A percentile compares a stretch with the other conserved stretches of the same genome.
phyloP scores from a whole-genome alignment of 2,329 filamentous ascomycete species.

The Aspergillus sp. region DNA sequence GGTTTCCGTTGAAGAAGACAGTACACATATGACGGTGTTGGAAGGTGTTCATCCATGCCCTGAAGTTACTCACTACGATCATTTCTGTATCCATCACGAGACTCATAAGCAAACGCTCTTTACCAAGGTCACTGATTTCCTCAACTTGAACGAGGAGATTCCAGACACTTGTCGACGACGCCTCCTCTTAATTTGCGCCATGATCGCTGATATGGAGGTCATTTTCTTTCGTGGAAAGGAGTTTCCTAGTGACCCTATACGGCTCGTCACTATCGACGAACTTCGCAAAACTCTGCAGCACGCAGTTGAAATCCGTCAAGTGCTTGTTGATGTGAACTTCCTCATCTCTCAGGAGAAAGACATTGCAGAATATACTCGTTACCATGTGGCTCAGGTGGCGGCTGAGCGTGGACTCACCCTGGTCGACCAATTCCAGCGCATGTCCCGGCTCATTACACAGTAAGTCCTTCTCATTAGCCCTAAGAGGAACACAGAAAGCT shows the following conservation, averaged over 20 bases:
- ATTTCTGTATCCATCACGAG: background rate
- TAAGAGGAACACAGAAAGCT: background rate
- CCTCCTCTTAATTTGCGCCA: background rate
- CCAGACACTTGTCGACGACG: background rate
- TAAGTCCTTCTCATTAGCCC: constrained; percentile 13
- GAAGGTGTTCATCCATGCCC: background rate
- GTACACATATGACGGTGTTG: background rate
- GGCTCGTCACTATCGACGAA: constrained; percentile 14
- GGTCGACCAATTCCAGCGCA: constrained; percentile 18
- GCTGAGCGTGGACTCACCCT: constrained; percentile 2
- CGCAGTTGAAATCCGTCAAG: constrained; percentile 14
- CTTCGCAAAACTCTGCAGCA: constrained; percentile 9
- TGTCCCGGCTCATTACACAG: constrained; percentile 19
- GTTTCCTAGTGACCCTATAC: background rate
- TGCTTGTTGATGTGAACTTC: constrained; percentile 16
- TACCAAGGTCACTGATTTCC: background rate
- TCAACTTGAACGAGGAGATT: background rate
- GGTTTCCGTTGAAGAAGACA: background rate
- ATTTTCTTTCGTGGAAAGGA: constrained; percentile 20
- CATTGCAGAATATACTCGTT: constrained; percentile 5
- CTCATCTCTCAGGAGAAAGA: constrained; percentile 15
- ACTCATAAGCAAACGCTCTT: background rate
- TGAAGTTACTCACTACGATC: background rate
- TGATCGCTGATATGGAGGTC: constrained; percentile 11
- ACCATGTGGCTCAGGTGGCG: constrained; percentile 12